Base-by-base conservation (phyloP, 2,329 filamentous ascomycete genomes). In the Bretziella fagacearum region DNA sequence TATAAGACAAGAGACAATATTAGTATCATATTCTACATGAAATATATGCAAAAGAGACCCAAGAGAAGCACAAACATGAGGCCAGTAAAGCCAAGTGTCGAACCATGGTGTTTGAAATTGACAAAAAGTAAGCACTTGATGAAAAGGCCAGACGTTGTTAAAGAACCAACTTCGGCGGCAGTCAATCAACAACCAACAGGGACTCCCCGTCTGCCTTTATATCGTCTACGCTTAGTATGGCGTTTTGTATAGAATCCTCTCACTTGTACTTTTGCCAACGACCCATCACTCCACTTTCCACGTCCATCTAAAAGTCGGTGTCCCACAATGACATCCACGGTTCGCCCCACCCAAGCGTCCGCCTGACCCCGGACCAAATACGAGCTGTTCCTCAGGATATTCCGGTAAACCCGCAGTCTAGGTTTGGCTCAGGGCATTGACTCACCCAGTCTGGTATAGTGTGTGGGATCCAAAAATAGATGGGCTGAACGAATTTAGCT, bases 101-200 rank as follows among this genome's bases (percentile, higher is more conserved):
- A 40, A 46, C 35, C 44, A 46, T 46, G 26, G 23, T 40, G 44
- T 29, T 13, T 20, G 27, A 6, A 46, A n/a, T n/a, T n/a, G n/a
- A n/a, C n/a, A n/a, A 20, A 30, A 46, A 44, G 26, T 26, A 39
- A 46, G 40, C 35, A 39, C n/a, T n/a, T n/a, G n/a, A n/a, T n/a
- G n/a, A n/a, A n/a, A n/a, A n/a, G n/a, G 17, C 35, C 15, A 39
- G 4, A 11, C 13, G 35, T 10, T 22, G 35, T 17, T 39, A 8
- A 39, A 39, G 35, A 39, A 39, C 17, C 20, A 39, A 11, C 27
- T 30, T n/a, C n/a, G 10, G 10, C 5, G 4, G 10, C 27, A 3
- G n/a, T 30, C 27, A 30, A 3, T 30, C 27, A 10, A 10, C 27
- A n/a, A n/a, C n/a, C 27, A 10, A 30, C 27, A 10, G 3, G 27